Evolutionary conservation across 2,329 filamentous ascomycete genomes (phyloP).

Genomic region (Ceratocystis variospora): DNA sequence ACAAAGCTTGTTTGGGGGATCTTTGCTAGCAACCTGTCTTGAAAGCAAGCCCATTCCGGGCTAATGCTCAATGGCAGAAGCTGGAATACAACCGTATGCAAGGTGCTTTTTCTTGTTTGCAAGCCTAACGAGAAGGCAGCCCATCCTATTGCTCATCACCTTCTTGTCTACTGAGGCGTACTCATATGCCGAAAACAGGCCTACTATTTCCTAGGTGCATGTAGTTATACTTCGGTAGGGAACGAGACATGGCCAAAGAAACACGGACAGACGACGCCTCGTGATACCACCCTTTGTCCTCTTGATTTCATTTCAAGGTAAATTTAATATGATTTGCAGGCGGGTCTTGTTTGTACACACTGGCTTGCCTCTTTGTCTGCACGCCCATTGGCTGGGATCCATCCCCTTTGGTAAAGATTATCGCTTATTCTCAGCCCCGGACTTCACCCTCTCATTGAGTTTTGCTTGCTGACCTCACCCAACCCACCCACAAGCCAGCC

Average conservation of each 20-base stretch:
- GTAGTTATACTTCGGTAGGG: too few species aligned
- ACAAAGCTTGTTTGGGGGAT: not conserved
- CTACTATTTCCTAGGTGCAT: too few species aligned
- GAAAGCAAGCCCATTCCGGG: not conserved
- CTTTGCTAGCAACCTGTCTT: not conserved
- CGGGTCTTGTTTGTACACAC: not conserved
- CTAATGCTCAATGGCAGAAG: not conserved
- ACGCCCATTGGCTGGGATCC: not conserved
- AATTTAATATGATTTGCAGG: not conserved
- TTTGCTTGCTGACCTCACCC: not conserved
- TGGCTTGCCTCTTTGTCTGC: not conserved
- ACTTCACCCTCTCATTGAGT: not conserved
- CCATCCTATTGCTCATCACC: too few species aligned
- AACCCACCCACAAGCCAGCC: not conserved
- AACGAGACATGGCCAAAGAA: not conserved
- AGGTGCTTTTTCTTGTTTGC: not conserved
- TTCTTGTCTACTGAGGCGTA: too few species aligned
- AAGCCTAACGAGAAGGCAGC: not conserved
- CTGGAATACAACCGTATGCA: not conserved
- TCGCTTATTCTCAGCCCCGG: slow-evolving; percentile 3
- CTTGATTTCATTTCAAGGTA: not conserved
- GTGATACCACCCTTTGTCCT: not conserved
- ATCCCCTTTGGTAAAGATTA: not conserved
- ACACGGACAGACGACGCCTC: not conserved
- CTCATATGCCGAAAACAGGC: too few species aligned